Evolutionary conservation across 1,284 basidiomycete species (phyloP), one percentile per base, ranked within the genome.

Genomic region (Neolentinus lepideus): DNA sequence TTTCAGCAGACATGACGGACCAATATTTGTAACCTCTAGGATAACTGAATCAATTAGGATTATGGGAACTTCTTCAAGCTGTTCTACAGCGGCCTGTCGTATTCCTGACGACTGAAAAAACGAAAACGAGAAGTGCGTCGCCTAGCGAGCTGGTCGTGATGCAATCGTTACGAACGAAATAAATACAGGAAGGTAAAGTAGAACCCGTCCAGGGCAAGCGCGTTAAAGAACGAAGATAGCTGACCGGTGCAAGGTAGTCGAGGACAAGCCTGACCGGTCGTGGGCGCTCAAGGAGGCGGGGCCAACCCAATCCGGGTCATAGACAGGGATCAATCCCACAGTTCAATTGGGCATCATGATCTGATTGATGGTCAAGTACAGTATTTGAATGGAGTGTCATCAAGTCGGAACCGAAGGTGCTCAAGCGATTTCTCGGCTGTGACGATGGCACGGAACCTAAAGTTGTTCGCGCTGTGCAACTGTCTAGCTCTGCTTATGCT

Each of bases 1-100:
- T 51, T 24, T 48, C 47, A 48, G 51, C 31, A 52, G 62, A 61
- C 65, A 66, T 65, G 54, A 58, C 61, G 60, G 56, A 51, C 24
- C 59, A 33, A 53, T 52, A 55, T 35, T 12, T 31, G 29, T 12
- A 31, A 12, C 29, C 29, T 31, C 29, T 31, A 4, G 29, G 29
- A 31, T 31, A 6, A 31, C 12, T 12, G 29, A 43, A 43, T 43
- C 8, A 43, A 43, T 21, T 8, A n/a, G 38, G 16, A 8, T 21
- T 43, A 43, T 43, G 12, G 16, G 38, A 16, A 9, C 16, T n/a
- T 21, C 8, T 43, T n/a, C 12, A 43, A 43, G 38, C 38, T 43
- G 38, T 4, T 43, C 38, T 43, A 43, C 38, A 43, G 38, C 38
- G 16, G 12, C 38, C 38, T 43, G 38, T 43, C 38, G 38, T 43